Conservation (phyloP, 352 stramenopile genomes). For the Aphanomyces astaci region DNA sequence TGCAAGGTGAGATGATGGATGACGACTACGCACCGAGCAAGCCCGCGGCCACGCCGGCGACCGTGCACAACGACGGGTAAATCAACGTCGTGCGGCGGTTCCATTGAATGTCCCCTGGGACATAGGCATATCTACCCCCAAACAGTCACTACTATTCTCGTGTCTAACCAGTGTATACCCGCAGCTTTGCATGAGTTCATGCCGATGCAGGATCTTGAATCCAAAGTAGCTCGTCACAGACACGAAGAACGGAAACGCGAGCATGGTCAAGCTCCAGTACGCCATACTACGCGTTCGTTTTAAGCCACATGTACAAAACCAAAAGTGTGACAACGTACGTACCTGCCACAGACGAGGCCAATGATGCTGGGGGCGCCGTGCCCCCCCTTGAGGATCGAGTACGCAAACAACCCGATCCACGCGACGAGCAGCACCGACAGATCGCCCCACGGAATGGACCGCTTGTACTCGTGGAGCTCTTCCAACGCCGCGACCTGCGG, state of each 20-base stretch:
- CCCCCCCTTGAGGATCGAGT: slow-evolving; percentile 70
- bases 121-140: slow-evolving; percentile 77
- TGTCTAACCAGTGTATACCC: no score
- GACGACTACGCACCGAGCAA: slow-evolving; percentile 29
- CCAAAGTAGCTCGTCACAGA: slow-evolving; percentile 68
- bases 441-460: slow-evolving; percentile 48
- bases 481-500: slow-evolving; percentile 29
- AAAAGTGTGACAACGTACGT: neutral
- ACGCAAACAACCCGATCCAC: slow-evolving; percentile 67
- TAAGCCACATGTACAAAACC: neutral
- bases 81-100: slow-evolving; percentile 80
- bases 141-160: slow-evolving; percentile 16
- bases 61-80: slow-evolving; percentile 65
- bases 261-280: slow-evolving; percentile 54
- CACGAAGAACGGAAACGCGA: slow-evolving; percentile 68
- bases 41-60: slow-evolving; percentile 60
- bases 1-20: neutral
- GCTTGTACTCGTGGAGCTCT: slow-evolving; percentile 46
- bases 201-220: slow-evolving; percentile 51
- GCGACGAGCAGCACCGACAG: slow-evolving; percentile 63
- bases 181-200: slow-evolving; percentile 48
- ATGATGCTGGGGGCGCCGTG: slow-evolving; percentile 68
- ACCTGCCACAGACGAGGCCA: slow-evolving; percentile 51
- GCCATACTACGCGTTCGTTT: slow-evolving; percentile 26
- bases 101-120: slow-evolving; percentile 95